Percentiles rank a stretch among this genome's conserved stretches.
Evolutionary conservation across 2,329 filamentous ascomycete genomes (phyloP).

Genomic region (Neofusicoccum sp.): DNA sequence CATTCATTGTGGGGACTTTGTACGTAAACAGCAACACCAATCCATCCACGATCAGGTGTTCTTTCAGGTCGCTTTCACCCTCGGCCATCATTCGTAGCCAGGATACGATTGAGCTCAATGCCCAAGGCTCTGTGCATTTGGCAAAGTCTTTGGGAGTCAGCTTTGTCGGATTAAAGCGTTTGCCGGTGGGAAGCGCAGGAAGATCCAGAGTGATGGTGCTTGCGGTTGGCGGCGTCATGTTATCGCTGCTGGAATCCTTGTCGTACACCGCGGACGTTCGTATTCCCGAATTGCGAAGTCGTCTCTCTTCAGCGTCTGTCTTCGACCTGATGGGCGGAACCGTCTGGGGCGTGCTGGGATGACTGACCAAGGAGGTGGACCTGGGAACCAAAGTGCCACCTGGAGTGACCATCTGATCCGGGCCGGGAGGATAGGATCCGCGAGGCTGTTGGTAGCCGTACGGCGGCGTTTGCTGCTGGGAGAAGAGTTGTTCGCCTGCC

Average conservation of each 20-base stretch:
- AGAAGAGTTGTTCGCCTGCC: constrained; percentile 52
- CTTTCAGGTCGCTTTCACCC: constrained; percentile 82
- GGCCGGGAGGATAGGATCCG: constrained; percentile 28
- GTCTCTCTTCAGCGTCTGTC: constrained; percentile 77
- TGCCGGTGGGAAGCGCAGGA: constrained; percentile 75
- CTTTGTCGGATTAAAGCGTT: constrained; percentile 83
- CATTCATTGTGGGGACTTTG: constrained; percentile 98
- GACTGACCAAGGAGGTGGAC: constrained; percentile 68
- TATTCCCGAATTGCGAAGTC: constrained; percentile 45
- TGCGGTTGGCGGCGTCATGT: constrained; percentile 51
- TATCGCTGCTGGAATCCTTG: constrained; percentile 48
- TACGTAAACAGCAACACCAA: constrained; percentile 85
- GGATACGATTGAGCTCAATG: constrained; percentile 76
- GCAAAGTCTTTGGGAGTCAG: constrained; percentile 77
- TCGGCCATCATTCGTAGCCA: constrained; percentile 91
- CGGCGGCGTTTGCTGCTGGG: constrained; percentile 52
- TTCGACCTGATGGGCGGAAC: constrained; percentile 85
- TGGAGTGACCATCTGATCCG: constrained; percentile 33
- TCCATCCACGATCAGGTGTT: constrained; percentile 81
- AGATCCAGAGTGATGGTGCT: constrained; percentile 70
- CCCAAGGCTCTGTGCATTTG: constrained; percentile 88
- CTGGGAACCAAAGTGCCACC: constrained; percentile 34
- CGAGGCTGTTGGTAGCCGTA: constrained; percentile 46
- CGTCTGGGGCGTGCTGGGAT: constrained; percentile 75
- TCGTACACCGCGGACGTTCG: constrained; percentile 28